These are phyloP conservation scores for Aspergillus caelatus DNA, from an alignment of 2,329 filamentous ascomycete species.

Conservation along the genomic window DNA sequence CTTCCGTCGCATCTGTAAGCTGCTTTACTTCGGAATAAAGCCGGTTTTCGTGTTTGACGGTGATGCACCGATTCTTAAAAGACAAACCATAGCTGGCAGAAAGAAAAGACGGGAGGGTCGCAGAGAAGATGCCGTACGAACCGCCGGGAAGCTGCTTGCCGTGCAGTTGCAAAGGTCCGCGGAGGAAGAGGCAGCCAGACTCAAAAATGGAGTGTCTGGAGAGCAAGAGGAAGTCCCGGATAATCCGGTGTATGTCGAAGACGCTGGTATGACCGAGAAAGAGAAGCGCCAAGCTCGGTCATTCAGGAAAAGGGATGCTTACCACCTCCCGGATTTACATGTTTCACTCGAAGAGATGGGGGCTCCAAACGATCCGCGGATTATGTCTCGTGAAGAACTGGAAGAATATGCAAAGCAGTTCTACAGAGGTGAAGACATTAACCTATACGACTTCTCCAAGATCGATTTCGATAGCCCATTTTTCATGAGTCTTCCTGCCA, in stretches of 20 bases:
- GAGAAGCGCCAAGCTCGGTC: constrained; percentile 74
- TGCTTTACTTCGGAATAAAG: constrained; percentile 93
- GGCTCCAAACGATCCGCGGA: constrained; percentile 84
- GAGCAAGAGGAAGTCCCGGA: constrained; percentile 69
- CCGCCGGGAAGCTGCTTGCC: constrained; percentile 86
- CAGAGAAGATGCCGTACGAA: constrained; percentile 88
- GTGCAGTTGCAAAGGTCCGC: constrained; percentile 91
- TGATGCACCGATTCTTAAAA: constrained; percentile 85
- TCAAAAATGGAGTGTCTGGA: constrained; percentile 50
- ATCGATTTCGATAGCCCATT: constrained; percentile 98
- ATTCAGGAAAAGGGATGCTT: constrained; percentile 91
- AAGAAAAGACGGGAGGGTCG: constrained; percentile 82
- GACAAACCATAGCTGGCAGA: constrained; percentile 81
- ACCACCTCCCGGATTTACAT: constrained; percentile 87
- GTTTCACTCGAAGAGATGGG: constrained; percentile 82
- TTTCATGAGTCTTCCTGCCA: constrained; percentile 85
- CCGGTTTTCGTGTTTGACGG: constrained; percentile 99
- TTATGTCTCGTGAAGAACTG: constrained; percentile 94
- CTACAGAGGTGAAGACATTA: constrained; percentile 85
- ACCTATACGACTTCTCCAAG: constrained; percentile 92
- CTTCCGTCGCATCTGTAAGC: constrained; percentile 96
- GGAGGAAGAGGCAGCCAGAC: constrained; percentile 77
- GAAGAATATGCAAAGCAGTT: constrained; percentile 94
- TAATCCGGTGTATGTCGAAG: constrained; percentile 86
- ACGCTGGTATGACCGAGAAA: constrained; percentile 75